Evolutionary conservation across 495 filamentous ascomycete species (phyloP), one percentile per base, ranked within the genome.

Genomic region (Podospora pseudoanserina): DNA sequence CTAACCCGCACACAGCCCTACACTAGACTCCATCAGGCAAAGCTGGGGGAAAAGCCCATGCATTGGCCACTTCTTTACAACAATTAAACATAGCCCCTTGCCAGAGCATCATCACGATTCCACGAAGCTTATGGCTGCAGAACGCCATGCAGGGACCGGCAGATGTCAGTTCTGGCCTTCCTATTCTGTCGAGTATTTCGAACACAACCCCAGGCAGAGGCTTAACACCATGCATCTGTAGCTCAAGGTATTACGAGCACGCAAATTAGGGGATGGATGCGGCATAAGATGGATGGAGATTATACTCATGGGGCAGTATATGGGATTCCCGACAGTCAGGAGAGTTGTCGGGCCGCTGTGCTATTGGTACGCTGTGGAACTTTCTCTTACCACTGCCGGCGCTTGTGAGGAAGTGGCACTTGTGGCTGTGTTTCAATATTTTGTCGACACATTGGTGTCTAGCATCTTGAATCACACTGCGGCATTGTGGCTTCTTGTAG

Each of bases 1-100:
- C 65, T 58, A 61, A 61, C 27, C 16, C 65, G 15, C 44, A 54
- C 67, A 69, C 67, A 69, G 67, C 67, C 67, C 63, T 69, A 65
- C 67, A 39, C 67, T 69, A 69, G 44, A 4, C 62, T 20, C 15
- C 15, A 44, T 18, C 4, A 44, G 67, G 67, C 3, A 56, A 62
- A 57, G 67, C 39, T 49, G 56, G 3, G 1, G 39, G 13, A 13
- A 26, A 59, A 23, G 28, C 20, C 61, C 61, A 63, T 39, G 67
- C 54, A 44, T 19, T 28, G 23, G 7, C 28, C 4, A 44, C 54
- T 65, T 65, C 26, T 61, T 32, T 32, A 20, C 27, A 58, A n/a
- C 67, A 20, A 63, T 63, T 63, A 13, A 20, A 44, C 60, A 63
- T 63, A 63, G 60, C 60, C 60, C 28, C 60, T 19, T 20, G 39